A percentile compares a stretch with the other conserved stretches of the same genome.
phyloP scores from a whole-genome alignment of 192 early-diverging fungal genomes.

The Coemansia sp. region DNA sequence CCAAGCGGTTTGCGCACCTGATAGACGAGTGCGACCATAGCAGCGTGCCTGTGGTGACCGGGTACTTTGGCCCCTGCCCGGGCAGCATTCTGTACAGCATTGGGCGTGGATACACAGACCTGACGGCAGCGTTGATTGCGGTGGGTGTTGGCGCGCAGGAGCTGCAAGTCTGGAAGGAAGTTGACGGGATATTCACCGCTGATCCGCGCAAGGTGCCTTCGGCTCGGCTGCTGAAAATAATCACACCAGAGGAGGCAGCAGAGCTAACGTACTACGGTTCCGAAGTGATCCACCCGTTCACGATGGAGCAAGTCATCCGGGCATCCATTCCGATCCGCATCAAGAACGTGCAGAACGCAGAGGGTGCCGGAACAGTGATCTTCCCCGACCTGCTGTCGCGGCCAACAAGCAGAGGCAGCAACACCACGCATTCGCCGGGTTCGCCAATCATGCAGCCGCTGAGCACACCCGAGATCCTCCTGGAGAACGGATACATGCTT shows the following conservation, averaged over 20 bases:
- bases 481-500: slow-evolving; percentile 72
- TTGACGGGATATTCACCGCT: slow-evolving; percentile 98
- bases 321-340: slow-evolving; percentile 97
- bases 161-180: slow-evolving; percentile 99
- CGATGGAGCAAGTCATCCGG: slow-evolving; percentile 99
- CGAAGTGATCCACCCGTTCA: slow-evolving; percentile 98
- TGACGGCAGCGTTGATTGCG: slow-evolving; percentile 92
- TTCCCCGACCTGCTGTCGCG: slow-evolving; percentile 73
- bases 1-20: slow-evolving; percentile 63
- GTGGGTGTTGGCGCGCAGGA: slow-evolving; percentile 87
- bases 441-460: slow-evolving; percentile 27
- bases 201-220: slow-evolving; percentile 93
- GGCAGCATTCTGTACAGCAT: slow-evolving; percentile 87
- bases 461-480: slow-evolving; percentile 59
- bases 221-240: slow-evolving; percentile 83
- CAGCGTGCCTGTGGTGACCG: slow-evolving; percentile 89
- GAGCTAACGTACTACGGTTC: slow-evolving; percentile 97
- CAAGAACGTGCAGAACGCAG: slow-evolving; percentile 96
- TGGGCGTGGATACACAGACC: slow-evolving; percentile 97
- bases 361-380: slow-evolving; percentile 90
- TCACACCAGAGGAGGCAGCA: slow-evolving; percentile 97
- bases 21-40: slow-evolving; percentile 59
- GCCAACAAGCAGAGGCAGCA: slow-evolving; percentile 54
- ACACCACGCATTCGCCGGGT: slow-evolving; percentile 50
- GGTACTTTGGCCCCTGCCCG: slow-evolving; percentile 97